Conservation (phyloP, 2,329 filamentous ascomycete species). For the Fusarium longipes region DNA sequence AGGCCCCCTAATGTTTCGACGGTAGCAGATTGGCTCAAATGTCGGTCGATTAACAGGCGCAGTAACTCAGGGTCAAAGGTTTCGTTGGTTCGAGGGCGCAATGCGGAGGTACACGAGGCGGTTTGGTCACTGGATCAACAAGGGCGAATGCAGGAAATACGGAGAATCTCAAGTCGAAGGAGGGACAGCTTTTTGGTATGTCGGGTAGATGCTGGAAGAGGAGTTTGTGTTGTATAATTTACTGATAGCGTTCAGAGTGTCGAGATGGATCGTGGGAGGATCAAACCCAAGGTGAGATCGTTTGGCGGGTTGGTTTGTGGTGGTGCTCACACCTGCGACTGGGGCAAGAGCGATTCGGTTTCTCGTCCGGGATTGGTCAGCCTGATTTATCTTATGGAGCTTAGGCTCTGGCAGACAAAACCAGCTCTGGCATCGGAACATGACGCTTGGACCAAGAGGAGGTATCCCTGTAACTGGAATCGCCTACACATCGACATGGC, state of each 20-base stretch:
- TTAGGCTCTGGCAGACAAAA: constrained; percentile 36
- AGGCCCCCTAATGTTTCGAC: not conserved
- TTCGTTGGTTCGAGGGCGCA: constrained; percentile 37
- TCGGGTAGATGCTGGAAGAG: not conserved
- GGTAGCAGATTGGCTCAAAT: constrained; percentile 5
- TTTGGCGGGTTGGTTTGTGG: constrained; percentile 39
- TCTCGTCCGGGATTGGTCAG: constrained; percentile 34
- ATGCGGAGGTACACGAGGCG: constrained; percentile 31
- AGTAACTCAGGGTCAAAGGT: constrained; percentile 15
- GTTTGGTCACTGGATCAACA: not conserved
- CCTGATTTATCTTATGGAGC: constrained; percentile 19
- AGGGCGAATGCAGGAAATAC: constrained; percentile 4
- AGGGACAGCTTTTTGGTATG: constrained; percentile 7
- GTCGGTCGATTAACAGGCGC: constrained; percentile 26
- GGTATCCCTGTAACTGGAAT: constrained; percentile 33
- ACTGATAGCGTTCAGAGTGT: constrained; percentile 11
- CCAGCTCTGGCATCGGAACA: constrained; percentile 30
- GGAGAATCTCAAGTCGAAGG: not conserved
- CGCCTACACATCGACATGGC: constrained; percentile 30
- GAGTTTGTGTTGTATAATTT: constrained; percentile 3
- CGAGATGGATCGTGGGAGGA: constrained; percentile 27
- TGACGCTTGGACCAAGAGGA: constrained; percentile 34
- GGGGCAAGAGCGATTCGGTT: constrained; percentile 40
- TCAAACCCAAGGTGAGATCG: constrained; percentile 38
- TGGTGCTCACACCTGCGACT: constrained; percentile 36